These are phyloP conservation scores for Francoa sonchifolia DNA, from an alignment of 441 rosid species.

Conservation along the genomic window DNA sequence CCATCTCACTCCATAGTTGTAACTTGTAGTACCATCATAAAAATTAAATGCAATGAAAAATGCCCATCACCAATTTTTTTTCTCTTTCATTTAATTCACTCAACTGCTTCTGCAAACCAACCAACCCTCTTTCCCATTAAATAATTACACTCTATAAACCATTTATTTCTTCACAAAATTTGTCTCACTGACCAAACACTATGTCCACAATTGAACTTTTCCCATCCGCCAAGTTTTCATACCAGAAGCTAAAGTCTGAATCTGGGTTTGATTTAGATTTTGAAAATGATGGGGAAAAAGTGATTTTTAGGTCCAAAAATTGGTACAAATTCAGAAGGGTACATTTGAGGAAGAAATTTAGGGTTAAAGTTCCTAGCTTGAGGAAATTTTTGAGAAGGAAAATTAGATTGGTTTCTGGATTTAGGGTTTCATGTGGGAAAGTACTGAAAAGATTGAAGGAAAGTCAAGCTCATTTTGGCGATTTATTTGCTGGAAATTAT, in stretches of 20 bases:
- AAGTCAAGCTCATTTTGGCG: conserved; percentile 60
- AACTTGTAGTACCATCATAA: too few species aligned
- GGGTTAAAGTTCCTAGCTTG: conserved; percentile 45
- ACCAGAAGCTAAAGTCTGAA: too few species aligned
- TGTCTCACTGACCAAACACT: too few species aligned
- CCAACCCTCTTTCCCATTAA: neutral
- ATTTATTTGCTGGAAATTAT: conserved; percentile 82
- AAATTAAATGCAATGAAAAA: too few species aligned
- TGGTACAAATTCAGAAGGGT: conserved; percentile 26
- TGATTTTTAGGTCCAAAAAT: too few species aligned
- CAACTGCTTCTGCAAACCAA: conserved; percentile 18
- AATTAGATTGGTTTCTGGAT: conserved; percentile 18
- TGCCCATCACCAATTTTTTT: conserved; percentile 1
- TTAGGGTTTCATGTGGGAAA: conserved; percentile 27
- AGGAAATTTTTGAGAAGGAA: conserved; percentile 40
- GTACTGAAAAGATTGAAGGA: conserved; percentile 59
- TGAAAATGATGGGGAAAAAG: too few species aligned
- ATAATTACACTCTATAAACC: neutral
- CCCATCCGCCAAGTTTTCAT: too few species aligned
- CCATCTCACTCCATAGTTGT: too few species aligned
- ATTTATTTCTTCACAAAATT: too few species aligned
- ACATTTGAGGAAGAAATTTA: conserved; percentile 28
- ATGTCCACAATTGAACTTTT: too few species aligned
- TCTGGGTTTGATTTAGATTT: neutral
- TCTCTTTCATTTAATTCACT: conserved; percentile 17